Evolutionary conservation across 176 grass and related monocot genomes (phyloP), one percentile per base, ranked within the genome.

Genomic region (Coix lacrymajobi): DNA sequence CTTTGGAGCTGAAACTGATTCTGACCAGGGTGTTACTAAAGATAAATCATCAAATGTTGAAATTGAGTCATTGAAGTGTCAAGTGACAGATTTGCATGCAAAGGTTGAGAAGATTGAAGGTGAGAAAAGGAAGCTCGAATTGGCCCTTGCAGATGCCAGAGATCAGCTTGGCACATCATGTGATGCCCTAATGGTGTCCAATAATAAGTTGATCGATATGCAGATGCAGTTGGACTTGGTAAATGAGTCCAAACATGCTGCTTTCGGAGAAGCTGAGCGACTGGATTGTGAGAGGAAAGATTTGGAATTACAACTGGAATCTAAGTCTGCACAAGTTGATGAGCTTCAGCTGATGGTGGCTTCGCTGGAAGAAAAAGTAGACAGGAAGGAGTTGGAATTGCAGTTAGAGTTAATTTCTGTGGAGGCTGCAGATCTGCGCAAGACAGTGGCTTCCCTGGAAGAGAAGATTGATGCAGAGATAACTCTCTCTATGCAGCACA

Each of bases 91-190:
- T 71, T 84, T 92, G 60, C 73, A 62, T 54, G 78, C 32, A 37
- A 85, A 94, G 64, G 32, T 96, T 62, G 81, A 76, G 45, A 92
- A 83, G 73, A 79, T 96, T 8, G 93, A 90, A 83, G 51, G 31
- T 75, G 97, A 99, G 81, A 96, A 92, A 86, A 72, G 9, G 36
- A 89, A 92, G 34, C 77, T 99, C 64, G 83, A 75, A 73, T 60
- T 58, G 70, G 87, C 85, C 75, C 80, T 96, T 60, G 87, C 62
- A 66, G 97, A 87, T n/a, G 83, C 87, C 51, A 87, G 64, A 79
- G 76, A 70, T 73, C 91, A 92, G 69, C 83, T 93, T 67, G 83
- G 87, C 19, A 34, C 66, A 24, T 90, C 91, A 34, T 73, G 79
- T 69, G 84, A 90, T 73, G 63, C 72, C 7, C 66, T 95, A 25